Evolutionary conservation across 169 alveolate genomes (phyloP).

Genomic region (Theileria annulata): DNA sequence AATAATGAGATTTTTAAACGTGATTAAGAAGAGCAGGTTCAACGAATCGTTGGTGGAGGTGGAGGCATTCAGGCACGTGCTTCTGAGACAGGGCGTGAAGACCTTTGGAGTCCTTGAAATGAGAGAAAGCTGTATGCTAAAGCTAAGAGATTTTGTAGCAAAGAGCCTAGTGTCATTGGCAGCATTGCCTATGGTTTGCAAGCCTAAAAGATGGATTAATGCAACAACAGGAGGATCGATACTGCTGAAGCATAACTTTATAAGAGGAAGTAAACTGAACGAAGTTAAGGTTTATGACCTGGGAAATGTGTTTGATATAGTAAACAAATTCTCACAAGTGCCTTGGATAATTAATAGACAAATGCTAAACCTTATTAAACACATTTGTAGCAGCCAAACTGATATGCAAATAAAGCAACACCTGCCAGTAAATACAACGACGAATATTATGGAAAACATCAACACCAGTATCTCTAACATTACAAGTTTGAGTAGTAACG

Average conservation of each 20-base stretch:
- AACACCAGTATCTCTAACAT: conserved; percentile 17
- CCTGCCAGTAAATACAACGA: conserved; percentile 36
- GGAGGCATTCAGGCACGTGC: conserved; percentile 70
- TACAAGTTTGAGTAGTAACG: conserved; percentile 62
- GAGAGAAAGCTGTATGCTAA: conserved; percentile 76
- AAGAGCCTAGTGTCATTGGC: conserved; percentile 66
- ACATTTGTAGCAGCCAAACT: conserved; percentile 60
- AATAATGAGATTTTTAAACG: conserved; percentile 27
- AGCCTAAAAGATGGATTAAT: conserved; percentile 73
- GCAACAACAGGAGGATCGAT: conserved; percentile 69
- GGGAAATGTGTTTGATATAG: conserved; percentile 65
- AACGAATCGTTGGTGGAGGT: conserved; percentile 72
- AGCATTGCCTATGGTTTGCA: conserved; percentile 76
- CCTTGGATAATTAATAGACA: conserved; percentile 71
- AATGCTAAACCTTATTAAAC: conserved; percentile 55
- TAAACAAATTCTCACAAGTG: conserved; percentile 65
- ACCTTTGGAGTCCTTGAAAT: conserved; percentile 76
- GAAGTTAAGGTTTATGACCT: conserved; percentile 72
- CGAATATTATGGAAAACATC: conserved; percentile 3
- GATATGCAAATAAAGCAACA: conserved; percentile 42
- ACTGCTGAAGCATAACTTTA: conserved; percentile 70
- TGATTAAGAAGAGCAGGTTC: conserved; percentile 53
- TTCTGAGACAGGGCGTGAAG: conserved; percentile 66
- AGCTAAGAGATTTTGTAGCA: conserved; percentile 71
- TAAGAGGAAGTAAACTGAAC: conserved; percentile 68